phyloP scores from a whole-genome alignment of 768 basidiomycete genomes.

The Leccinum disarticulatum region DNA sequence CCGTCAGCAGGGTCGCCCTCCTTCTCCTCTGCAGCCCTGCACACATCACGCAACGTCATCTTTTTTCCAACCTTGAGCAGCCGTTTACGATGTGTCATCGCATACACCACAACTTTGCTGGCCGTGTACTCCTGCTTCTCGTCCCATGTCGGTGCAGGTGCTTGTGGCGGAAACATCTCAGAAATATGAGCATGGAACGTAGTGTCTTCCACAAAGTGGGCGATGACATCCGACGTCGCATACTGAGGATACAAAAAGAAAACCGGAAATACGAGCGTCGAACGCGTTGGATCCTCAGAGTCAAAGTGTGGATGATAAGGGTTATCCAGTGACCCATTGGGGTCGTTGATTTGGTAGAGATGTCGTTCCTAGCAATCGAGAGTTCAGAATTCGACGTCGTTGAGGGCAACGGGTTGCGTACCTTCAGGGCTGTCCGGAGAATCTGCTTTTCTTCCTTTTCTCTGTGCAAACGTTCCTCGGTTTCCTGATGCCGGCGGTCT shows the following conservation, averaged over 20 bases:
- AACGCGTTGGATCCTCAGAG: conserved; percentile 55
- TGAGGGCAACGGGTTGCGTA: conserved; percentile 35
- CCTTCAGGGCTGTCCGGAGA: conserved; percentile 63
- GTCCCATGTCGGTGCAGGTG: conserved; percentile 76
- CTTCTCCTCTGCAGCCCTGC: conserved; percentile 58
- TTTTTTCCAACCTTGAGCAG: conserved; percentile 91
- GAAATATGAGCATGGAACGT: conserved; percentile 76
- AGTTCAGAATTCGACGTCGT: conserved; percentile 1
- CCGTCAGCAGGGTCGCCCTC: conserved; percentile 69
- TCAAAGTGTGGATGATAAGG: conserved; percentile 68
- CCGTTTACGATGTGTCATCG: conserved; percentile 71
- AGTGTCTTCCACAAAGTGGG: conserved; percentile 81
- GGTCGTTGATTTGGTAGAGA: conserved; percentile 54
- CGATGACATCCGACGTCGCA: conserved; percentile 84
- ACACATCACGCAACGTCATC: conserved; percentile 81
- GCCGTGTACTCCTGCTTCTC: conserved; percentile 60
- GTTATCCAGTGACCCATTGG: conserved; percentile 48
- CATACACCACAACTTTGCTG: conserved; percentile 74
- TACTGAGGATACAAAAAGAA: conserved; percentile 94
- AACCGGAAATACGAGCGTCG: conserved; percentile 75
- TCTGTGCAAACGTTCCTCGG: conserved; percentile 46
- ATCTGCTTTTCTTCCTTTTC: conserved; percentile 52
- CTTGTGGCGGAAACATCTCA: conserved; percentile 79
- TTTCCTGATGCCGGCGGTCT: conserved; percentile 51
- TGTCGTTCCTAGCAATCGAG: conserved; percentile 62